Evolutionary conservation across 192 early-diverging fungal genomes (phyloP).

Genomic region (Globomyces pollinis-pini): DNA sequence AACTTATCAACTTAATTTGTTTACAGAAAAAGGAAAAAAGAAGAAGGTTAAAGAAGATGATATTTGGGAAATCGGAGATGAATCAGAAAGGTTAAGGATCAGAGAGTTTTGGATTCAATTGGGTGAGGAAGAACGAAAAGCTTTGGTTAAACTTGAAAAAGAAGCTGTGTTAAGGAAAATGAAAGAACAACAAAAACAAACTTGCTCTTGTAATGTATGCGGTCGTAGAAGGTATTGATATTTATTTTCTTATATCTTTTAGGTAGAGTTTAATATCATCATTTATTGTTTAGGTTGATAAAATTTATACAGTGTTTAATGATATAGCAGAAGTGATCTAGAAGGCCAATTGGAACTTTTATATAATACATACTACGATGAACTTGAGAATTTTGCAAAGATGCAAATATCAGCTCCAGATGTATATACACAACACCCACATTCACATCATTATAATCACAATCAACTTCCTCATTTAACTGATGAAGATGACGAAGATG

Average conservation of each 20-base stretch:
- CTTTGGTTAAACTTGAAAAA: constrained; percentile 76
- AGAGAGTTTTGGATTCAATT: constrained; percentile 79
- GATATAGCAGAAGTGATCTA: constrained; percentile 64
- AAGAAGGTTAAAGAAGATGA: constrained; percentile 15
- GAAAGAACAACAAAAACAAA: constrained; percentile 82
- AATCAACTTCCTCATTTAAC: constrained; percentile 14
- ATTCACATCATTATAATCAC: constrained; percentile 28
- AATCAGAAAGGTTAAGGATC: constrained; percentile 69
- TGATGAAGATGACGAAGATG: constrained; percentile 31
- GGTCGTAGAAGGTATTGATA: constrained; percentile 62
- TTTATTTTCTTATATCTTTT: not conserved
- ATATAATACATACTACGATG: constrained; percentile 85
- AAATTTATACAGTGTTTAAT: too few relatives aligned
- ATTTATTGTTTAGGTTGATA: not conserved
- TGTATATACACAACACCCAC: constrained; percentile 16
- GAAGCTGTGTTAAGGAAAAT: constrained; percentile 81
- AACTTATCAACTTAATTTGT: too few relatives aligned
- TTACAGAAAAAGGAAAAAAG: not conserved
- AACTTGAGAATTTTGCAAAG: constrained; percentile 79
- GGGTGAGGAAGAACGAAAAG: constrained; percentile 68
- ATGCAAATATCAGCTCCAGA: constrained; percentile 43
- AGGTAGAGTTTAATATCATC: not conserved
- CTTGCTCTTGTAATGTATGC: constrained; percentile 77
- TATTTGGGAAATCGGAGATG: constrained; percentile 63
- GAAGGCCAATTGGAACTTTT: constrained; percentile 79